phyloP scores from a whole-genome alignment of 768 basidiomycete genomes.

The Porpolomopsis calyptriformis region DNA sequence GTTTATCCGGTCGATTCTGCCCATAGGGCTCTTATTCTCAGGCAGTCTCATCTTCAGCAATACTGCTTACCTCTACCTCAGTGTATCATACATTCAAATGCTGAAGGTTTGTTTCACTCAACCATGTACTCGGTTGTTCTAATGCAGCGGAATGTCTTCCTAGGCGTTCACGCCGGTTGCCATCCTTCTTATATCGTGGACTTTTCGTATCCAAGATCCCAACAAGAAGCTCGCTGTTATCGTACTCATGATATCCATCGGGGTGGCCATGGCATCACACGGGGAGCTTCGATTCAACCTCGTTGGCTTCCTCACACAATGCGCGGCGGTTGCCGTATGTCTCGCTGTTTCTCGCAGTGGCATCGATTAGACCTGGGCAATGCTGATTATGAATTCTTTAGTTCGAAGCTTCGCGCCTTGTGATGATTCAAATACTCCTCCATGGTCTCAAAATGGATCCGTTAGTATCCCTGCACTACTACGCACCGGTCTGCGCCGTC shows the following conservation, averaged over 20 bases:
- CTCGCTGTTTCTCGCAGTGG: background rate
- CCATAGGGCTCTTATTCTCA: constrained; percentile 89
- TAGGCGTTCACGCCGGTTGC: constrained; percentile 88
- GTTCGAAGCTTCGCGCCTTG: constrained; percentile 91
- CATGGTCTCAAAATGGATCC: constrained; percentile 98
- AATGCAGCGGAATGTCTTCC: background rate
- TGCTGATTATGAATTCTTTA: constrained; percentile 16
- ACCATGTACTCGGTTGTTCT: no score
- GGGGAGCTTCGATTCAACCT: constrained; percentile 84
- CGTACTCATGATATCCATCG: constrained; percentile 81
- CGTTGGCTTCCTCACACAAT: constrained; percentile 80
- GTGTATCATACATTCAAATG: constrained; percentile 95
- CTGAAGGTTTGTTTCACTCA: constrained; percentile 65
- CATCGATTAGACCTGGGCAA: background rate
- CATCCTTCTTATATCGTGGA: constrained; percentile 88
- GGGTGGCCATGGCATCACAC: constrained; percentile 81
- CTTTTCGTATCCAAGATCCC: constrained; percentile 80
- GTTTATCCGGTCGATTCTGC: constrained; percentile 79
- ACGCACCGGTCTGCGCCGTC: constrained; percentile 86
- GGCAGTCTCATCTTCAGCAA: constrained; percentile 86
- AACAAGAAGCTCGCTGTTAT: constrained; percentile 72
- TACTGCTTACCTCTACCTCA: constrained; percentile 84
- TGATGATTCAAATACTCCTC: constrained; percentile 91
- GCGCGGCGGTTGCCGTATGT: constrained; percentile 74
- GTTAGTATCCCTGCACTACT: constrained; percentile 89